Percentiles rank a stretch among this genome's conserved stretches.
Conservation (phyloP, 129 eudicot genomes). For the Erigeron canadensis region DNA sequence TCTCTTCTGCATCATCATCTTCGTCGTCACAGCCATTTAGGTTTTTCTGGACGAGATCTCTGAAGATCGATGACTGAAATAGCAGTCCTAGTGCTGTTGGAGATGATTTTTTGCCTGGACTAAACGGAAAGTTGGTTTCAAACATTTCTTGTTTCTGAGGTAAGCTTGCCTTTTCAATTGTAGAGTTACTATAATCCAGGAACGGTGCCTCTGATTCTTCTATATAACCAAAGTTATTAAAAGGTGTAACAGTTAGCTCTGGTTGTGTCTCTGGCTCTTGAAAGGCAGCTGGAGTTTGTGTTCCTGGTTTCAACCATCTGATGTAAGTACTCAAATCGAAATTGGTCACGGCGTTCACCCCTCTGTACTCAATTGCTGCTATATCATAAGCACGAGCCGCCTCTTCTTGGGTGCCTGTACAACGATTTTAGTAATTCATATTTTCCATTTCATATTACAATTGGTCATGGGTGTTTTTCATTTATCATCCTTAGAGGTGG, state of each 20-base stretch:
- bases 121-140: slow-evolving; percentile 37
- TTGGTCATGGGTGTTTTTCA: not conserved
- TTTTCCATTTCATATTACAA: not conserved
- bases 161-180: slow-evolving; percentile 21
- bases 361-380: slow-evolving; percentile 86
- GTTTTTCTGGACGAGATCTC: slow-evolving; percentile 74
- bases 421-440: slow-evolving; percentile 1
- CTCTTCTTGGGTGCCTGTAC: slow-evolving; percentile 82
- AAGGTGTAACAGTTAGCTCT: slow-evolving; percentile 24
- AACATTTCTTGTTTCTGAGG: slow-evolving; percentile 36
- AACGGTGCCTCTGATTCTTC: slow-evolving; percentile 33
- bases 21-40: slow-evolving; percentile 39
- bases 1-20: slow-evolving; percentile 38
- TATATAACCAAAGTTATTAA: slow-evolving; percentile 23
- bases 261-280: slow-evolving; percentile 39
- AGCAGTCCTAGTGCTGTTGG: slow-evolving; percentile 72
- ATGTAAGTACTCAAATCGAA: slow-evolving; percentile 75
- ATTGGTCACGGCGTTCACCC: slow-evolving; percentile 73
- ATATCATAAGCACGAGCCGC: slow-evolving; percentile 86
- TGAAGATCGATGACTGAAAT: slow-evolving; percentile 62
- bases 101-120: slow-evolving; percentile 50
- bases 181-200: slow-evolving; percentile 23
- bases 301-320: slow-evolving; percentile 69
- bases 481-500: not conserved
- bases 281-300: slow-evolving; percentile 33